Evolutionary conservation across 306 rosid species (phyloP).

Genomic region (Crataegus laevigata): DNA sequence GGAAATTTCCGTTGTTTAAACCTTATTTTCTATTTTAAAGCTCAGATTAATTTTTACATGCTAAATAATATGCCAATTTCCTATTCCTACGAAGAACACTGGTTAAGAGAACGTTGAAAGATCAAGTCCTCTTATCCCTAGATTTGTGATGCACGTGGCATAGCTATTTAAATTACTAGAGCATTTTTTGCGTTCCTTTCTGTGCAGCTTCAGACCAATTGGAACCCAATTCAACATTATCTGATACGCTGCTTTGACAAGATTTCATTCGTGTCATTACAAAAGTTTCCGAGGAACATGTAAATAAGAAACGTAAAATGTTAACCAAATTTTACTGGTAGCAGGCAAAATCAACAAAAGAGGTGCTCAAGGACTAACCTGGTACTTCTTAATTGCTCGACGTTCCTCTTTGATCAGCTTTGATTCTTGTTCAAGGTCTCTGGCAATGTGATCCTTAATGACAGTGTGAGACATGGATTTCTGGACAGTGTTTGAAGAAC

Average conservation of each 20-base stretch:
- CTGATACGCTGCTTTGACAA: too few relatives aligned
- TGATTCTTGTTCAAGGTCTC: conserved; percentile 94
- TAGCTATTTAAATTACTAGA: too few relatives aligned
- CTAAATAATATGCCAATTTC: background rate
- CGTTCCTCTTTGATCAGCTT: conserved; percentile 90
- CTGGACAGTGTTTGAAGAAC: conserved; percentile 86
- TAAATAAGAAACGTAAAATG: background rate
- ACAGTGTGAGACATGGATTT: conserved; percentile 89
- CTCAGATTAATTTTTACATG: background rate
- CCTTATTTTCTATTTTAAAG: background rate
- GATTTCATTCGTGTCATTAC: background rate
- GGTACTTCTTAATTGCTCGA: conserved; percentile 78
- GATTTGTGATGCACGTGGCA: too few relatives aligned
- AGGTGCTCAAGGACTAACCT: conserved; percentile 42
- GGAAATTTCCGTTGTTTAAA: background rate
- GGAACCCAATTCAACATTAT: too few relatives aligned
- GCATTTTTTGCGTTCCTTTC: too few relatives aligned
- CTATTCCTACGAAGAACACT: background rate
- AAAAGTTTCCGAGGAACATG: conserved; percentile 1
- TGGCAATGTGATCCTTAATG: conserved; percentile 85
- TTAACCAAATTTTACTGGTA: background rate
- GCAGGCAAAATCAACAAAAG: background rate
- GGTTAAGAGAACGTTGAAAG: background rate
- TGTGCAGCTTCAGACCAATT: too few relatives aligned
- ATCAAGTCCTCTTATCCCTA: too few relatives aligned